A percentile compares a stretch with the other conserved stretches of the same genome.
phyloP scores from a whole-genome alignment of 306 rosid species.

The Quercus berberidifolia region DNA sequence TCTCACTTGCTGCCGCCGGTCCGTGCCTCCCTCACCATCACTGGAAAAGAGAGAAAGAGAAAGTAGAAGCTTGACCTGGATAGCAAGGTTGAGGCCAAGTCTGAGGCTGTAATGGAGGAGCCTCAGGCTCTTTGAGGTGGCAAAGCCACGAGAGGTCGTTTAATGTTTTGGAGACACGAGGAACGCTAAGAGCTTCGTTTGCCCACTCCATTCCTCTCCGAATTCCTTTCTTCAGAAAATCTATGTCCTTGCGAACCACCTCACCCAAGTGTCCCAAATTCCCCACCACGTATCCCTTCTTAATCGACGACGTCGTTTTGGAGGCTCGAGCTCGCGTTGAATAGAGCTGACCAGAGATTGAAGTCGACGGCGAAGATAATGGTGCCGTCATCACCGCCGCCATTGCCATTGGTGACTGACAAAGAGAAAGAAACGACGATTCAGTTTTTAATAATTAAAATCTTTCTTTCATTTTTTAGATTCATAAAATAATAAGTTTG shows the following conservation, averaged over 20 bases:
- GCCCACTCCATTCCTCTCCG: slow-evolving; percentile 64
- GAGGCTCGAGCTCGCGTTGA: slow-evolving; percentile 19
- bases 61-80: slow-evolving; percentile 45
- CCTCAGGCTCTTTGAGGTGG: slow-evolving; percentile 61
- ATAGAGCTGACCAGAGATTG: slow-evolving; percentile 14
- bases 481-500: background rate
- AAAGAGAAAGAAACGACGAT: background rate
- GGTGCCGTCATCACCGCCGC: slow-evolving; percentile 25
- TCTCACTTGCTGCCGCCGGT: too few relatives aligned
- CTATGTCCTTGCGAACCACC: slow-evolving; percentile 66
- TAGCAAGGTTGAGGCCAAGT: slow-evolving; percentile 79
- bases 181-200: slow-evolving; percentile 53
- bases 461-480: background rate
- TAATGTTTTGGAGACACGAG: slow-evolving; percentile 47
- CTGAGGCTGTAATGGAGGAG: slow-evolving; percentile 40
- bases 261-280: slow-evolving; percentile 58
- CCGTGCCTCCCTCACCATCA: too few relatives aligned
- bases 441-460: too few relatives aligned
- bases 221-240: slow-evolving; percentile 57
- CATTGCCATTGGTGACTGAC: slow-evolving; percentile 28
- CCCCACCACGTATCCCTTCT: slow-evolving; percentile 40
- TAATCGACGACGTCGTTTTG: slow-evolving; percentile 8
- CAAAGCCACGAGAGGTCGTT: slow-evolving; percentile 79
- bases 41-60: background rate
- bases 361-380: slow-evolving; percentile 15